These are phyloP conservation scores for Pythium coloratum DNA, from an alignment of 352 stramenopile species.

Conservation along the genomic window DNA sequence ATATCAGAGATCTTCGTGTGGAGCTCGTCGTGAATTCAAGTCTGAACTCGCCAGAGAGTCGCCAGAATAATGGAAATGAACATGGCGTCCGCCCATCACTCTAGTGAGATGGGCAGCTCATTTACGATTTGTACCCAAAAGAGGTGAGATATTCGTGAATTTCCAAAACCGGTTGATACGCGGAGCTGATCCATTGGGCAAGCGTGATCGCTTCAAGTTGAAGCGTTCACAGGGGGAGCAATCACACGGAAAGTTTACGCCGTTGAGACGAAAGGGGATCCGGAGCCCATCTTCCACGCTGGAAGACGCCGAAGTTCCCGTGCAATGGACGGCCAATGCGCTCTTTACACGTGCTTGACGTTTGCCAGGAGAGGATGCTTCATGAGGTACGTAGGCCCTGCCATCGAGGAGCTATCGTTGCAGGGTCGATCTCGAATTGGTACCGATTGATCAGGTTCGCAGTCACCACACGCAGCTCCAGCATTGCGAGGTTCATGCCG, in stretches of 20 bases:
- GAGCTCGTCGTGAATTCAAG: neutral
- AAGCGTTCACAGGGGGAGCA: neutral
- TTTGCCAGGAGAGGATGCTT: conserved; percentile 20
- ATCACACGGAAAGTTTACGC: neutral
- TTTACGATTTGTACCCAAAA: neutral
- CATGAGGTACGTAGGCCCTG: conserved; percentile 15
- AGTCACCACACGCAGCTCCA: conserved; percentile 37
- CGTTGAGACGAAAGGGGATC: neutral
- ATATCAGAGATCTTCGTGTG: neutral
- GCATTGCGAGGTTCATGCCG: conserved; percentile 34
- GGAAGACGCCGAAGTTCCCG: no score
- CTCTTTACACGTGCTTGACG: neutral
- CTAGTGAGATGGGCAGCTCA: neutral
- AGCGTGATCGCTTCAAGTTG: neutral
- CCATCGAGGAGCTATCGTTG: conserved; percentile 10
- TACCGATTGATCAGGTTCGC: conserved; percentile 21
- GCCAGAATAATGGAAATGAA: neutral
- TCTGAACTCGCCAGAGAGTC: neutral
- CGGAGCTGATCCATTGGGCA: neutral
- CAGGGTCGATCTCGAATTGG: conserved; percentile 13
- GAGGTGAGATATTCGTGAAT: neutral
- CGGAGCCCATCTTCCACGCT: no score
- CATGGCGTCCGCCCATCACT: no score
- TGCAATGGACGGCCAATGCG: neutral
- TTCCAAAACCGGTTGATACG: neutral